Percentiles rank a stretch among this genome's conserved stretches.
These are phyloP conservation scores for Phytophthora melonis DNA, from an alignment of 352 stramenopile species.

Conservation along the genomic window DNA sequence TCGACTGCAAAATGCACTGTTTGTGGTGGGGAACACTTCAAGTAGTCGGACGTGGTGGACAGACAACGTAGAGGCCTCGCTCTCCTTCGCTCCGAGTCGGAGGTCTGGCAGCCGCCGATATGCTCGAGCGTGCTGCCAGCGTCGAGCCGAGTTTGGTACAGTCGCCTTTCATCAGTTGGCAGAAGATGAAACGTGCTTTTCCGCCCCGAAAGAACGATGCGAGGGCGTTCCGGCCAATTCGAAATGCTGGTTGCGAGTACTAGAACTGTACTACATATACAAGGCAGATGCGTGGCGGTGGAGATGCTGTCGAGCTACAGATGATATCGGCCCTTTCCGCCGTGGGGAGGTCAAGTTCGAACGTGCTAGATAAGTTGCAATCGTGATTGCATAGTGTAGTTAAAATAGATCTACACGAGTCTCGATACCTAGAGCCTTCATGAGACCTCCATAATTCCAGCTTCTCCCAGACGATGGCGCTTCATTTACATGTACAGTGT, in stretches of 20 bases:
- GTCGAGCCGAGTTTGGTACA: background rate
- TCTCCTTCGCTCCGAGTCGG: background rate
- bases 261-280: too few species aligned
- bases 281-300: background rate
- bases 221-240: background rate
- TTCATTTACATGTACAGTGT: background rate
- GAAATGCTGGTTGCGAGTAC: too few species aligned
- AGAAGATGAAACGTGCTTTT: conserved; percentile 27
- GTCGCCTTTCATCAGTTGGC: conserved; percentile 23
- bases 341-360: background rate
- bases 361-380: background rate
- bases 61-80: conserved; percentile 16
- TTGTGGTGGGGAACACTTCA: conserved; percentile 30
- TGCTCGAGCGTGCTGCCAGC: background rate
- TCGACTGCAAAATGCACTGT: conserved; percentile 3
- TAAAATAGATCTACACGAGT: background rate
- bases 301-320: background rate
- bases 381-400: background rate
- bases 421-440: background rate
- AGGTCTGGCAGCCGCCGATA: background rate
- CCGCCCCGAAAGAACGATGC: conserved; percentile 7
- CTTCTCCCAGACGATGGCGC: background rate
- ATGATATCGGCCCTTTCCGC: conserved; percentile 3
- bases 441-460: conserved; percentile 1
- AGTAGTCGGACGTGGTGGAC: conserved; percentile 31